These are phyloP conservation scores for Sphagnum fallax DNA, from an alignment of 228 moss, liverwort and hornwort species.

Conservation along the genomic window DNA sequence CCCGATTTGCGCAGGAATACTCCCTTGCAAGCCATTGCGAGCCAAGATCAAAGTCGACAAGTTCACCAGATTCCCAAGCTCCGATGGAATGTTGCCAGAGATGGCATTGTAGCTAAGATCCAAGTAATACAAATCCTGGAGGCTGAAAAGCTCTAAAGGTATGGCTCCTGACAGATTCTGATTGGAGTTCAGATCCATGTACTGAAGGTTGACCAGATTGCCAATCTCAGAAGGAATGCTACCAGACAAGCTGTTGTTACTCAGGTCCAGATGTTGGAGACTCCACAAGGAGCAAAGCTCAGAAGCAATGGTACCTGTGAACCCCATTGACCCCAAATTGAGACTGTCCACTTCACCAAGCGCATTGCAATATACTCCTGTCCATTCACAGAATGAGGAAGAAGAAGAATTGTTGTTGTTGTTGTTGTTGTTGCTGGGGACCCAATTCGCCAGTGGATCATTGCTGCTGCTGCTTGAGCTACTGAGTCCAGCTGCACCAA, in stretches of 20 bases:
- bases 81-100: constrained; percentile 1
- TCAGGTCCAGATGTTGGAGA: neutral
- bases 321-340: neutral
- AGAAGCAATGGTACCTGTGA: neutral
- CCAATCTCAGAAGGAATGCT: constrained; percentile 6
- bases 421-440: neutral
- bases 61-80: constrained; percentile 1
- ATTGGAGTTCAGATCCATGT: constrained; percentile 14
- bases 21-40: constrained; percentile 1
- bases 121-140: neutral
- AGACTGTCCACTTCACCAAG: constrained; percentile 2
- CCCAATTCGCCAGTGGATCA: neutral
- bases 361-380: constrained; percentile 7
- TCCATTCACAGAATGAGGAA: constrained; percentile 10
- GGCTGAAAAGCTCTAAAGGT: constrained; percentile 8
- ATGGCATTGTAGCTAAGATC: neutral
- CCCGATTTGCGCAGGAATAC: neutral
- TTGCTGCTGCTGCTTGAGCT: neutral
- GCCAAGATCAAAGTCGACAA: neutral
- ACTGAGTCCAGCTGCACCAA: neutral
- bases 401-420: neutral
- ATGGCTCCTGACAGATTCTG: constrained; percentile 1
- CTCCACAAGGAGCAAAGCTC: neutral
- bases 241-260: neutral
- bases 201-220: constrained; percentile 5